phyloP scores from a whole-genome alignment of 2,329 filamentous ascomycete genomes.

The Penicillium sp. region DNA sequence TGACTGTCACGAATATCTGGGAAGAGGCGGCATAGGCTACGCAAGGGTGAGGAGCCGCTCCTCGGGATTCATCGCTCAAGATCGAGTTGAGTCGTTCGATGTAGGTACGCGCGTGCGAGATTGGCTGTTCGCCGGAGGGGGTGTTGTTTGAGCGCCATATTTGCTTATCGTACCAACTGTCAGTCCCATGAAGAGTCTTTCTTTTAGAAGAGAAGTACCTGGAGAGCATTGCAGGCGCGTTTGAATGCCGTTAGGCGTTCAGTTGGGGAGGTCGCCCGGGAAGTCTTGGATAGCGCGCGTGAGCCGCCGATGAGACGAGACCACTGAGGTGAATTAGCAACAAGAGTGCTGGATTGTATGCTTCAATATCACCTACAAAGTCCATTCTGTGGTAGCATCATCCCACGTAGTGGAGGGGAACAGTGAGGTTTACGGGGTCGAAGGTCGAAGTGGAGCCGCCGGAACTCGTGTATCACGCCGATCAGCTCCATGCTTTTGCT shows the following conservation, averaged over 20 bases:
- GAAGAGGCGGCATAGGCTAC: slow-evolving; percentile 82
- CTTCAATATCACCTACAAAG: slow-evolving; percentile 40
- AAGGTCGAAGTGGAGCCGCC: slow-evolving; percentile 22
- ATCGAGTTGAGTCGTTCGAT: slow-evolving; percentile 63
- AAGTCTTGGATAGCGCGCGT: slow-evolving; percentile 50
- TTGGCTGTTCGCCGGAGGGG: slow-evolving; percentile 52
- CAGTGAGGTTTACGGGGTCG: slow-evolving; percentile 17
- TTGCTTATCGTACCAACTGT: slow-evolving; percentile 44
- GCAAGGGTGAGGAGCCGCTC: slow-evolving; percentile 87
- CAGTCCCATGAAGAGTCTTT: background rate
- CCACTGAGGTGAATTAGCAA: slow-evolving; percentile 40
- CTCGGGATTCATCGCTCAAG: slow-evolving; percentile 84
- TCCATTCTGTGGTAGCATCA: slow-evolving; percentile 43
- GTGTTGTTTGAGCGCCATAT: slow-evolving; percentile 61
- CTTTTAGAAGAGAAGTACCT: slow-evolving; percentile 40
- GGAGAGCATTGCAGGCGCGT: slow-evolving; percentile 60
- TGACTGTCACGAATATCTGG: slow-evolving; percentile 85
- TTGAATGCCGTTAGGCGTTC: slow-evolving; percentile 64
- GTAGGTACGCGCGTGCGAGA: slow-evolving; percentile 52
- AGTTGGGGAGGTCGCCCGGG: slow-evolving; percentile 55
- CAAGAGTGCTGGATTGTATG: background rate
- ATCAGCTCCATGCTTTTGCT: slow-evolving; percentile 10
- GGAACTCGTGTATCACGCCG: slow-evolving; percentile 16
- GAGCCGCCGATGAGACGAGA: slow-evolving; percentile 62
- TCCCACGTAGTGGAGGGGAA: slow-evolving; percentile 21